A percentile compares a stretch with the other conserved stretches of the same genome.
phyloP scores from a whole-genome alignment of 208 protist genomes.

The Trypanosoma vivax region DNA sequence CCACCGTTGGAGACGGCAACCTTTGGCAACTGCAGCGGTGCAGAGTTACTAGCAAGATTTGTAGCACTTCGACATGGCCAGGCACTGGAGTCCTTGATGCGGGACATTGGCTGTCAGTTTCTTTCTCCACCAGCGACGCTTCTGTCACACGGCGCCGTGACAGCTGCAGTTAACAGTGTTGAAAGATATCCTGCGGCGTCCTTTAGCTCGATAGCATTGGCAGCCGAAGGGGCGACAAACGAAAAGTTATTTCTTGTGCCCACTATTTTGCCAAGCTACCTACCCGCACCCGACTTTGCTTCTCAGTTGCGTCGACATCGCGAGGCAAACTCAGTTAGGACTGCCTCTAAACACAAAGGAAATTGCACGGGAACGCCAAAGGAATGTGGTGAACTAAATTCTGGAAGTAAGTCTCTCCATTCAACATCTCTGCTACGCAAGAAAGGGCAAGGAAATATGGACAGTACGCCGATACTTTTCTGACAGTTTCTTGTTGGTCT shows the following conservation, averaged over 20 bases:
- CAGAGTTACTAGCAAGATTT: constrained; percentile 13
- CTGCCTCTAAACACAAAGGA: neutral
- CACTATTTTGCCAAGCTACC: constrained; percentile 44
- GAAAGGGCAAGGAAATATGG: too few relatives aligned
- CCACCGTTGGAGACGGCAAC: constrained; percentile 2
- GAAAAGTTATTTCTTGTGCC: constrained; percentile 63
- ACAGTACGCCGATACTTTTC: too few relatives aligned
- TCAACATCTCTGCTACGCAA: too few relatives aligned
- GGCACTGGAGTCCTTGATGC: constrained; percentile 30
- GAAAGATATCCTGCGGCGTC: neutral
- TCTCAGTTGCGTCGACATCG: constrained; percentile 8
- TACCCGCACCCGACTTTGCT: constrained; percentile 35
- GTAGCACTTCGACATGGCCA: constrained; percentile 20
- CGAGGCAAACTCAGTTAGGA: neutral
- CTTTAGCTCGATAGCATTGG: constrained; percentile 16
- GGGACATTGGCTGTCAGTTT: constrained; percentile 59
- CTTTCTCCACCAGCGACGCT: constrained; percentile 30
- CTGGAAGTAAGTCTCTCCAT: too few relatives aligned
- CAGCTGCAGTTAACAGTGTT: neutral
- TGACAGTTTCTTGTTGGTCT: too few relatives aligned
- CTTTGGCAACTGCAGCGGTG: constrained; percentile 14
- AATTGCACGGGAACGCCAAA: too few relatives aligned
- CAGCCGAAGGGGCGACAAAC: constrained; percentile 24
- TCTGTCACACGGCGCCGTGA: neutral
- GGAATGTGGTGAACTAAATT: too few relatives aligned